Evolutionary conservation across 495 filamentous ascomycete species (phyloP).

Genomic region (Penicillium steckii): DNA sequence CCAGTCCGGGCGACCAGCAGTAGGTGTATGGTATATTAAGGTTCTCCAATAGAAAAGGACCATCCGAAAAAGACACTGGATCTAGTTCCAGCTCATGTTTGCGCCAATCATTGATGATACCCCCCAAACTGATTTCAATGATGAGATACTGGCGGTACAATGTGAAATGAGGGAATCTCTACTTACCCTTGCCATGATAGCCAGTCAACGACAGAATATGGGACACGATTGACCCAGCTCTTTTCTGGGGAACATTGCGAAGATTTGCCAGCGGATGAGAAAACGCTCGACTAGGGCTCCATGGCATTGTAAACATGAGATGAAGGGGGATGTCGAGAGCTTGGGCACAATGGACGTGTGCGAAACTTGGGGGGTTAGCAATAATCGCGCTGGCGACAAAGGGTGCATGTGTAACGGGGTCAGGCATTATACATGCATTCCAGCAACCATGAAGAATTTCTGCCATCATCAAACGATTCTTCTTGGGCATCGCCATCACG

Average conservation of each 20-base stretch:
- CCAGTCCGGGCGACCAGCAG: slow-evolving; percentile 61
- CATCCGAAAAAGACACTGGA: slow-evolving; percentile 38
- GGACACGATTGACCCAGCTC: slow-evolving; percentile 51
- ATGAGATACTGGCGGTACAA: no score
- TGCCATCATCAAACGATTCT: slow-evolving; percentile 35
- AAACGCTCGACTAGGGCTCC: slow-evolving; percentile 52
- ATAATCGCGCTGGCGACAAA: slow-evolving; percentile 68
- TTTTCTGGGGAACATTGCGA: no score
- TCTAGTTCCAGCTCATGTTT: slow-evolving; percentile 52
- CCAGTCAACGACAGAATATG: slow-evolving; percentile 61
- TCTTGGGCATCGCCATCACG: background rate
- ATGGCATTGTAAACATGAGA: slow-evolving; percentile 67
- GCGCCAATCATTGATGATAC: slow-evolving; percentile 57
- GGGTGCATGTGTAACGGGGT: slow-evolving; percentile 33
- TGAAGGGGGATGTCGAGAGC: slow-evolving; percentile 60
- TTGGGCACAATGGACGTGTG: slow-evolving; percentile 63
- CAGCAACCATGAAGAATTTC: slow-evolving; percentile 63
- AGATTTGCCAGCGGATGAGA: slow-evolving; percentile 59
- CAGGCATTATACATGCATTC: slow-evolving; percentile 59
- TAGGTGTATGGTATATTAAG: slow-evolving; percentile 62
- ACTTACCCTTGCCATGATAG: slow-evolving; percentile 65
- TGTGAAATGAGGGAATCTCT: no score
- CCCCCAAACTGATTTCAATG: slow-evolving; percentile 49
- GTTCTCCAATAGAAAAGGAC: slow-evolving; percentile 32
- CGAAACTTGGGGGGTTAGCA: slow-evolving; percentile 66